Evolutionary conservation across 371 early-diverging fungal genomes (phyloP), one percentile per base, ranked within the genome.

Genomic region (Batrachochytrium dendrobatidis): DNA sequence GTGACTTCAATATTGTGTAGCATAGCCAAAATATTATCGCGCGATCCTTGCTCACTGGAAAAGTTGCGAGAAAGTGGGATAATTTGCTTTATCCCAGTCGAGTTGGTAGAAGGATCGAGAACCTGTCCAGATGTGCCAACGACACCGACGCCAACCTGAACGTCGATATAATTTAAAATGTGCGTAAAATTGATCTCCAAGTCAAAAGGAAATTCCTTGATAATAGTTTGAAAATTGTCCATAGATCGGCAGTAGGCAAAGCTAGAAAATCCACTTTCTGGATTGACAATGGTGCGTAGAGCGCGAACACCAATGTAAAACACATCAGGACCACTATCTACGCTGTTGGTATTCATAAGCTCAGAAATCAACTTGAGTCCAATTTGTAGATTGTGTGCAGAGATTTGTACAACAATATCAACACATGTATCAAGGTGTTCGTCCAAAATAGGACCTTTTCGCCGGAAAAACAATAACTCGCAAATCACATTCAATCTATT

Each of bases 341-440:
- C 35, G 34, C 60, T 64, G 15, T 55, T 46, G 32, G 68, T 63
- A 54, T 63, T 58, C 22, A 72, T 32, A 15, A 75, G 51, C 35
- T 59, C 61, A 3, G 62, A 49, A 30, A 75, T 55, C 15, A 72
- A 58, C 48, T 69, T 64, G 20, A 72, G 56, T 6, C 67, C 66
- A 7, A 72, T 63, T 15, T 64, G 65, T 26, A 72, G 62, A 35
- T 66, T 64, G 35, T 76, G 76, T 8, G 70, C 71, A 1, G 66
- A 70, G 64, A 76, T 76, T 55, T 76, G 76, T n/a, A 74, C 63
- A 12, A 70, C 48, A 61, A 76, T 69, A 8, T 65, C 69, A 1
- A 60, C 67, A 51, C 65, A 64, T 5, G 58, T 63, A 35, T 76
- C 74, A 31, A 74, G 39, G 50, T 64, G 52, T 15, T 76, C 72